Evolutionary conservation across 768 basidiomycete genomes (phyloP).

Genomic region (Omphalotus guepiniiformis): DNA sequence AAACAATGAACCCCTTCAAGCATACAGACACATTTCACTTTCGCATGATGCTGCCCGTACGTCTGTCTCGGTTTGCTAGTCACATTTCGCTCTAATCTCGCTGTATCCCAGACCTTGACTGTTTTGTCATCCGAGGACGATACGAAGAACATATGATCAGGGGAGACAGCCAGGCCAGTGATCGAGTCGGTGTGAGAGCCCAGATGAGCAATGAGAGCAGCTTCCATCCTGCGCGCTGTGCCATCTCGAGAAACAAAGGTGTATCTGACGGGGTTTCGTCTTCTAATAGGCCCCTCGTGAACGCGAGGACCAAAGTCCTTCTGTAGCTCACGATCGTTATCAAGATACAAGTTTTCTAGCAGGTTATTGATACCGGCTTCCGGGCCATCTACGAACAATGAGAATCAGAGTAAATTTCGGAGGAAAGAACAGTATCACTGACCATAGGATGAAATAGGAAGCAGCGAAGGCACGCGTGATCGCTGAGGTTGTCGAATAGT

Average conservation of each 20-base stretch:
- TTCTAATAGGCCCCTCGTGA: conserved; percentile 74
- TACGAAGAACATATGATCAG: conserved; percentile 93
- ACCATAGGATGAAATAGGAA: conserved; percentile 75
- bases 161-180: conserved; percentile 80
- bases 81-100: conserved; percentile 90
- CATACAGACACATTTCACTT: conserved; percentile 66
- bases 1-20: conserved; percentile 88
- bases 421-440: conserved; percentile 16
- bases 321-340: conserved; percentile 80
- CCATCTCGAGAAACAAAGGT: conserved; percentile 66
- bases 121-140: conserved; percentile 93
- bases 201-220: conserved; percentile 79
- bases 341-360: conserved; percentile 85
- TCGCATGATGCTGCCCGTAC: conserved; percentile 66
- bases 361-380: conserved; percentile 88
- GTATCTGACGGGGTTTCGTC: conserved; percentile 70
- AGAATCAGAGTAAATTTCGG: not conserved
- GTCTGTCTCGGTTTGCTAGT: conserved; percentile 79
- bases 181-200: conserved; percentile 78
- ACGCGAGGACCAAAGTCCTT: conserved; percentile 91
- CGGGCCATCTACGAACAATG: conserved; percentile 65
- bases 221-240: conserved; percentile 57
- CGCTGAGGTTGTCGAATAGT: conserved; percentile 47
- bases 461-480: conserved; percentile 45
- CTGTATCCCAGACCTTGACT: conserved; percentile 89